Evolutionary conservation across 768 basidiomycete genomes (phyloP).

Genomic region (Lactifluus volemus): DNA sequence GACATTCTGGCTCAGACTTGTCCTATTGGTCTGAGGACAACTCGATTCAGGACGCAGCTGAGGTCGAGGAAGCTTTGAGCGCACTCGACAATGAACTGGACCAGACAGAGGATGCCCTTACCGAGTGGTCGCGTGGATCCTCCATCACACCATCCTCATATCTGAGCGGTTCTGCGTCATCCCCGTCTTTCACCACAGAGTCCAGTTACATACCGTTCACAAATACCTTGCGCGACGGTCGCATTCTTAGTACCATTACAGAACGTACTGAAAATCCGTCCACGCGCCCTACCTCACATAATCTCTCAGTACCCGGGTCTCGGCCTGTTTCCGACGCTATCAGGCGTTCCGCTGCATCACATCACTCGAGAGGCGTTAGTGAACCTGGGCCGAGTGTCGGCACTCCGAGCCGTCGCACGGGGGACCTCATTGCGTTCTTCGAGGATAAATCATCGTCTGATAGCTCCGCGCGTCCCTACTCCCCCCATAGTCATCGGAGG

Average conservation of each 20-base stretch:
- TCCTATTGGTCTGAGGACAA: conserved; percentile 44
- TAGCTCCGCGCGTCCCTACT: conserved; percentile 22
- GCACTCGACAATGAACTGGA: conserved; percentile 61
- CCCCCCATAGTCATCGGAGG: conserved; percentile 34
- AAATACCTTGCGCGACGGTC: conserved; percentile 37
- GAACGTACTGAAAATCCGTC: conserved; percentile 64
- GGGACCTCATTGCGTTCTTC: conserved; percentile 68
- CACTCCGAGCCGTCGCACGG: conserved; percentile 47
- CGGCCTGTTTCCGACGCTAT: conserved; percentile 32
- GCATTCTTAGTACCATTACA: conserved; percentile 63
- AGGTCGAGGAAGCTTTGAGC: conserved; percentile 62
- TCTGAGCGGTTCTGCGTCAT: conserved; percentile 25
- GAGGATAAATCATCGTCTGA: conserved; percentile 42
- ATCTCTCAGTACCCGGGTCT: conserved; percentile 22
- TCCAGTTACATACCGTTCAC: conserved; percentile 24
- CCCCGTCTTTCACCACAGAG: conserved; percentile 16
- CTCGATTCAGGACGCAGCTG: conserved; percentile 36
- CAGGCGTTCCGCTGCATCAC: conserved; percentile 40
- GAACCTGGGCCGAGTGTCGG: conserved; percentile 37
- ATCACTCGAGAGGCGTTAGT: conserved; percentile 52
- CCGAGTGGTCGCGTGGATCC: conserved; percentile 48
- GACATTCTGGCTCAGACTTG: conserved; percentile 13
- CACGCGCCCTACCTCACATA: conserved; percentile 46
- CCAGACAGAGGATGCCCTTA: conserved; percentile 54
- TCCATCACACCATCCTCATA: conserved; percentile 30